Percentiles rank a stretch among this genome's conserved stretches.
phyloP scores from a whole-genome alignment of 306 rosid species.

The cucumber (Cucumis sativus) region Cucumber_9930_V3 NC_026655.2:27154001-27154500 shows the following conservation, averaged over 20 bases:
- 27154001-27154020: background rate
- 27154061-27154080: background rate
- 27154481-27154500: background rate
- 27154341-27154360: background rate
- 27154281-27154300: background rate
- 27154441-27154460: no score
- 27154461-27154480: no score
- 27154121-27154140: background rate
- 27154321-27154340: background rate
- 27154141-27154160: background rate
- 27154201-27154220: background rate
- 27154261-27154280: background rate
- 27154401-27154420: no score
- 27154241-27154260: background rate
- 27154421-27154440: no score
- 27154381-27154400: background rate
- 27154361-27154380: background rate
- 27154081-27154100: no score
- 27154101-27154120: background rate
- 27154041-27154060: background rate
- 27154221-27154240: background rate
- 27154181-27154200: background rate
- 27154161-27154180: background rate
- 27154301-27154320: background rate
- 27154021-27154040: no score